phyloP scores from a whole-genome alignment of 495 filamentous ascomycete genomes.

The Daldinia childiae region DNA sequence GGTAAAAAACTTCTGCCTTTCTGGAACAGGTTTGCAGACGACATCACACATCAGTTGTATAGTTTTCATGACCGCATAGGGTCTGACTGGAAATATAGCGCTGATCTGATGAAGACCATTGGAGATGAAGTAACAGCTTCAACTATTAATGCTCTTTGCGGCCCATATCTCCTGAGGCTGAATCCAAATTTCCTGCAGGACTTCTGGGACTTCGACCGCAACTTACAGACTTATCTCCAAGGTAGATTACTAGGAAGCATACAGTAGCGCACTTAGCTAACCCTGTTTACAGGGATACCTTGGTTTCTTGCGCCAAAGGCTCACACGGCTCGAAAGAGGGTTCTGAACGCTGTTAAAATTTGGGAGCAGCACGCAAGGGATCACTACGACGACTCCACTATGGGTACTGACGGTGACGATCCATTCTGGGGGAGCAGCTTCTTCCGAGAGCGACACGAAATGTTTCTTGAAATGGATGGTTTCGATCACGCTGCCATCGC shows the following conservation, averaged over 20 bases:
- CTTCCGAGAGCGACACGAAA: conserved; percentile 44
- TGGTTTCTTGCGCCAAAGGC: conserved; percentile 43
- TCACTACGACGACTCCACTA: conserved; percentile 24
- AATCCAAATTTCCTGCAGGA: conserved; percentile 44
- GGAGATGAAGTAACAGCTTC: conserved; percentile 37
- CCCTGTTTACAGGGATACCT: conserved; percentile 24
- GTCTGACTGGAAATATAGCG: conserved; percentile 27
- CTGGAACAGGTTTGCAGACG: conserved; percentile 33
- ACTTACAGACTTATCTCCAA: conserved; percentile 45
- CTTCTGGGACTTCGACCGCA: conserved; percentile 47
- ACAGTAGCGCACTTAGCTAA: conserved; percentile 10
- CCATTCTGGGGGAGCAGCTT: conserved; percentile 47
- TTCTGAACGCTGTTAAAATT: conserved; percentile 36
- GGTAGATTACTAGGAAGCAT: conserved; percentile 9
- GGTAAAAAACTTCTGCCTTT: conserved; percentile 38
- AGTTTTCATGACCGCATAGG: conserved; percentile 20
- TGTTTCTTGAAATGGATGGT: conserved; percentile 46
- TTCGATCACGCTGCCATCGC: conserved; percentile 43
- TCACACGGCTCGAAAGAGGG: conserved; percentile 37
- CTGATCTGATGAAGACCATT: conserved; percentile 44
- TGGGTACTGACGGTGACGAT: conserved; percentile 44
- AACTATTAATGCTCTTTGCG: conserved; percentile 45
- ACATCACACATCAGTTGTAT: conserved; percentile 33
- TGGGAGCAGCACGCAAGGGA: conserved; percentile 46
- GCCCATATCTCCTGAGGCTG: conserved; percentile 40